Evolutionary conservation across 352 stramenopile species (phyloP), one percentile per base, ranked within the genome.

Genomic region (Phytopythium delawarense): DNA sequence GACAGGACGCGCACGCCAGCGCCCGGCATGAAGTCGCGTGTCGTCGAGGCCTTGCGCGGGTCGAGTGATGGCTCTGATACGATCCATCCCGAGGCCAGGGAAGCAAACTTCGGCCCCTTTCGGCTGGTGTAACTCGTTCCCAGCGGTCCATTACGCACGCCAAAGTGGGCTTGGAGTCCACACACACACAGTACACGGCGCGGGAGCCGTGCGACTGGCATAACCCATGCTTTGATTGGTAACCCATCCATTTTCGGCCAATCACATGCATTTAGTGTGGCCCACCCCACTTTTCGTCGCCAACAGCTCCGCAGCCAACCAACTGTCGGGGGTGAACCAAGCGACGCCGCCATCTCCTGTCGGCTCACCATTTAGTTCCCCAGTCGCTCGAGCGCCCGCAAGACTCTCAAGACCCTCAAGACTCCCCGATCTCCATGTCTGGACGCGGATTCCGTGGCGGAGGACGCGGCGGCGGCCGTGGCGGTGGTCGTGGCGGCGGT

Each of bases 391-490:
- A 49, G 42, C 42, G 20, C 8, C 2, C 2, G 8, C 20, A 49
- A 49, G 6, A 28, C 42, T 28, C 23, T 28, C 46, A 32, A 51
- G 45, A 21, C 15, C 51, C 8, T 64, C 50, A 67, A 76, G 50
- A 46, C 59, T 21, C 48, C 53, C 9, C 51, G 63, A 23, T 9
- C 32, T 58, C 1, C 48, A 76, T 79, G 71, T 79, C 71, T 76
- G 79, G 84, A 77, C 76, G 83, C 72, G 83, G 85, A 63, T 80
- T 82, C 28, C 70, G 87, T 46, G 81, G 84, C 37, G 63, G 76
- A 51, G 62, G 79, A 32, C 28, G 28, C 28, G 28, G 28, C 5
- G 28, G 28, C 28, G 28, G 28, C 60, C 39, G 72, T 48, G 58
- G 62, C 25, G 61, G 75, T 13, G 59, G 79, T 48, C 50, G 77